These are phyloP conservation scores for Nicotiana benthamiana DNA, from an alignment of 257 asterid genomes.

Conservation along the genomic window DNA sequence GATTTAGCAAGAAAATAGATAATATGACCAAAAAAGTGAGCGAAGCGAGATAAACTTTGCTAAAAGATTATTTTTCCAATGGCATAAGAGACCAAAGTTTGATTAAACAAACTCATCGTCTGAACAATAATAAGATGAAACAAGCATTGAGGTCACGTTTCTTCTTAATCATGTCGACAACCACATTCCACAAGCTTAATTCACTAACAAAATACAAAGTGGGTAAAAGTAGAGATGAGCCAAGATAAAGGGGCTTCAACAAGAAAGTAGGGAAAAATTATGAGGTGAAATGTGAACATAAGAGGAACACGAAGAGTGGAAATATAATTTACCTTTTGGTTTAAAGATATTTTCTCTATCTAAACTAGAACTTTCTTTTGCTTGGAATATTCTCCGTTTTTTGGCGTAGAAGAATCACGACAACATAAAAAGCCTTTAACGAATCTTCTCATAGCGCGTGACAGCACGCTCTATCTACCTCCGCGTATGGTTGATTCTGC, in stretches of 20 bases:
- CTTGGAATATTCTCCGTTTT: slow-evolving; percentile 1
- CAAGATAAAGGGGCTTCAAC: not conserved
- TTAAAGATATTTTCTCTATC: not conserved
- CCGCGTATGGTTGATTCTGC: not conserved
- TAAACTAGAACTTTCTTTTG: slow-evolving; percentile 4
- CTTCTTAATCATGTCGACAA: no score
- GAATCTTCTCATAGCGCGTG: not conserved
- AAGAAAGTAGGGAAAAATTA: not conserved
- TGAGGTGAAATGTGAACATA: not conserved
- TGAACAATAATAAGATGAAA: no score
- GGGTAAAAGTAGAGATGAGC: not conserved
- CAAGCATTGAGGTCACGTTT: no score
- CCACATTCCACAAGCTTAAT: no score
- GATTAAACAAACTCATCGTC: no score
- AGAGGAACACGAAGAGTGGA: not conserved
- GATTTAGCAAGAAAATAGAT: no score
- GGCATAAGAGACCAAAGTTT: no score
- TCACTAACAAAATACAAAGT: not conserved
- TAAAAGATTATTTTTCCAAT: no score
- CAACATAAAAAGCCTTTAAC: not conserved
- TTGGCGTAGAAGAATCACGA: not conserved
- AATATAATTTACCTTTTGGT: not conserved
- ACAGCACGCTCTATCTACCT: not conserved
- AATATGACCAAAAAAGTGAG: no score
- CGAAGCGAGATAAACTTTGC: no score